Evolutionary conservation across 176 grass and related monocot species (phyloP).

Genomic region (Aegilops bicornis): DNA sequence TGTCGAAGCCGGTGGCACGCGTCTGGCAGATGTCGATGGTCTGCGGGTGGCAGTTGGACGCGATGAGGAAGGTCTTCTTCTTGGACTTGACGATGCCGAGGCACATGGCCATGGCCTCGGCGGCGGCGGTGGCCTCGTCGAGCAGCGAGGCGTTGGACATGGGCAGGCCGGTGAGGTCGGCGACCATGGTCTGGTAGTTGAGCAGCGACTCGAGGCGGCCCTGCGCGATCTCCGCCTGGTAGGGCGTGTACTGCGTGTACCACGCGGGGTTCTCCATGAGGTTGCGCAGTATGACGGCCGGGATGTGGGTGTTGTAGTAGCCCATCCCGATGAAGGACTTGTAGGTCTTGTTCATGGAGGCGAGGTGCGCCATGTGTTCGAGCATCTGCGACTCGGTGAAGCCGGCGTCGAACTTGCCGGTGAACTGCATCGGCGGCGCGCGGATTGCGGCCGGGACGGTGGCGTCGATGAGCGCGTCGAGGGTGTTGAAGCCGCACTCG

Average conservation of each 20-base stretch:
- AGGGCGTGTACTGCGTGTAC: conserved; percentile 99
- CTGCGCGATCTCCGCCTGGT: conserved; percentile 99
- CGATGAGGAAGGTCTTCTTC: conserved; percentile 91
- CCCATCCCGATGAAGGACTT: conserved; percentile 99
- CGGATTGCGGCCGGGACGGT: conserved; percentile 66
- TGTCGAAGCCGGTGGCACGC: conserved; percentile 70
- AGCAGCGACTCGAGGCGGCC: conserved; percentile 96
- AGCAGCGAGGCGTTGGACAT: conserved; percentile 98
- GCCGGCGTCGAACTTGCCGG: conserved; percentile 65
- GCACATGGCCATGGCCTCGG: conserved; percentile 99
- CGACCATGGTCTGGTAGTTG: conserved; percentile 93
- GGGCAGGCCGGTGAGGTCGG: conserved; percentile 90
- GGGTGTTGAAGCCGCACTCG: conserved; percentile 56
- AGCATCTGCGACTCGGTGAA: conserved; percentile 93
- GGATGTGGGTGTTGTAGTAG: conserved; percentile 90
- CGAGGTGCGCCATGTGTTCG: conserved; percentile 75
- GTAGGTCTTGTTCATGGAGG: conserved; percentile 70
- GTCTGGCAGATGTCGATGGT: conserved; percentile 91
- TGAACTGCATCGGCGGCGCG: conserved; percentile 60
- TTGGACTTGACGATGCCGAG: conserved; percentile 73
- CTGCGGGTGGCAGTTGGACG: conserved; percentile 93
- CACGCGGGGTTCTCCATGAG: conserved; percentile 99
- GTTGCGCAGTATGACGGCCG: conserved; percentile 76
- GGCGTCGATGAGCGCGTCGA: conserved; percentile 81
- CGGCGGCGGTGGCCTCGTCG: conserved; percentile 98